phyloP scores from a whole-genome alignment of 768 basidiomycete species.

The Botryobasidium botryosum region DNA sequence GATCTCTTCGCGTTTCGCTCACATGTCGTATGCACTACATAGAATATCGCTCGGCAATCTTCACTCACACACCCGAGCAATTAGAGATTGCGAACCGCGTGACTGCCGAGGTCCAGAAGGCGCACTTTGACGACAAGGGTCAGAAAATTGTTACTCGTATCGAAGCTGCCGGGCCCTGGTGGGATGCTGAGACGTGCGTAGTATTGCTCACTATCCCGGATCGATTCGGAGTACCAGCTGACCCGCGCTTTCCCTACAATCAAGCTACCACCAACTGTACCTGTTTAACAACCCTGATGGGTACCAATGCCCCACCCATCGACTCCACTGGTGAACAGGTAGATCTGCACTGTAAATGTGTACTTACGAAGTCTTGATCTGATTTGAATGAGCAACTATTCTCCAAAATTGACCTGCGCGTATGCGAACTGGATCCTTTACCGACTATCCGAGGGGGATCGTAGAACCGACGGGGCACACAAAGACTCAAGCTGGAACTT shows the following conservation, averaged over 20 bases:
- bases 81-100: constrained; percentile 51
- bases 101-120: constrained; percentile 66
- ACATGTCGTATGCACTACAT: neutral
- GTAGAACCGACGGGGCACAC: too few species aligned
- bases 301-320: constrained; percentile 85
- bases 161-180: constrained; percentile 54
- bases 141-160: constrained; percentile 69
- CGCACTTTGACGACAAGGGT: constrained; percentile 59
- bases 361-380: too few species aligned
- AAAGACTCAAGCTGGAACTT: too few species aligned
- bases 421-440: too few species aligned
- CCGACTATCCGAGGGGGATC: too few species aligned
- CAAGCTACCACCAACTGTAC: constrained; percentile 63
- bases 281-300: constrained; percentile 70
- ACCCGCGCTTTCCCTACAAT: neutral
- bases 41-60: constrained; percentile 94
- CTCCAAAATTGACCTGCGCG: neutral
- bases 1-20: neutral
- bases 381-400: neutral
- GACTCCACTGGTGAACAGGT: constrained; percentile 49
- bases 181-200: constrained; percentile 25
- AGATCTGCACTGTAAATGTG: too few species aligned
- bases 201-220: constrained; percentile 16
- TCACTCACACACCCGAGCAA: constrained; percentile 61
- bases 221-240: neutral